Conservation (phyloP, 148 eudicot species). For the Camellia sinensis region DNA sequence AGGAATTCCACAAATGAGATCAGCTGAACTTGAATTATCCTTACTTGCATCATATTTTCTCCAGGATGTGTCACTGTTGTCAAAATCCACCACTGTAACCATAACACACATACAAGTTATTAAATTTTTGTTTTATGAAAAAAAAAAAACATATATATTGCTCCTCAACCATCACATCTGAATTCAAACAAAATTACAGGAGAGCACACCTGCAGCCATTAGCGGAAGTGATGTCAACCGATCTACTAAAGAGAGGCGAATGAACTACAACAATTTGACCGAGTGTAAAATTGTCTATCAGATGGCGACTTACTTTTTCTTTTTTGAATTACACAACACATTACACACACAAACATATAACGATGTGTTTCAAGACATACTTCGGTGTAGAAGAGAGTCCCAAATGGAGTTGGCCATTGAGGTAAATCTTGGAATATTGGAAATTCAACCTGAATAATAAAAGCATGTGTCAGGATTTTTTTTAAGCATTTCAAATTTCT, state of each 20-base stretch:
- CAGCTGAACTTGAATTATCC: conserved; percentile 13
- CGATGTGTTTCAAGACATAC: conserved; percentile 27
- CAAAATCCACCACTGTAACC: conserved; percentile 67
- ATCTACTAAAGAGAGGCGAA: conserved; percentile 55
- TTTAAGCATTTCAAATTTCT: background rate
- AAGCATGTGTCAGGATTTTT: background rate
- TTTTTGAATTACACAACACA: background rate
- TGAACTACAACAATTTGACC: conserved; percentile 41
- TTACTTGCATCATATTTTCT: conserved; percentile 68
- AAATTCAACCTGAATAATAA: conserved; percentile 55
- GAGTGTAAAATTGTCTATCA: background rate
- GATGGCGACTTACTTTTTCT: background rate
- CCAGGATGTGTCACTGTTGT: conserved; percentile 72
- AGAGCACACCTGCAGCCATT: conserved; percentile 59
- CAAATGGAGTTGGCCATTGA: conserved; percentile 68
- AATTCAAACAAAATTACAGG: conserved; percentile 7
- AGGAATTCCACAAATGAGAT: background rate
- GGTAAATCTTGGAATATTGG: conserved; percentile 58
- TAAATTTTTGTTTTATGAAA: background rate
- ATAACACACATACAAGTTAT: background rate
- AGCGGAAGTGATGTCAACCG: conserved; percentile 57
- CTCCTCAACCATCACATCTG: background rate
- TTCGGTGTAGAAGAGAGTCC: conserved; percentile 49
- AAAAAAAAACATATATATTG: background rate
- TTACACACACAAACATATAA: background rate